Base-by-base conservation (phyloP, 306 rosid genomes). In the Morella rubra region DNA sequence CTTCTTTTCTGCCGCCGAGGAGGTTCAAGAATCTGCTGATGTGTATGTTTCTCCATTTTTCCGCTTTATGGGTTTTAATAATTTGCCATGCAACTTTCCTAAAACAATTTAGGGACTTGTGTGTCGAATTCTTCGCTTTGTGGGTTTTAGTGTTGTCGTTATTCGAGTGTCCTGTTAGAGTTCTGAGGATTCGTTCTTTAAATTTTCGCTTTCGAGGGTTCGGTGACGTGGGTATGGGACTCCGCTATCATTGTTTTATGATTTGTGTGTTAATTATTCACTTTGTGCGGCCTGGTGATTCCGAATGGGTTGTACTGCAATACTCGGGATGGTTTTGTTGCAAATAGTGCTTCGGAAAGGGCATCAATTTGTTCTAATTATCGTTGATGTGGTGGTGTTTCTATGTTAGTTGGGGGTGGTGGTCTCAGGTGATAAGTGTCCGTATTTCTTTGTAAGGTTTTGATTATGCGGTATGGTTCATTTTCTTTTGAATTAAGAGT, bases 21-120 rank as follows among this genome's bases (percentile, higher is more conserved):
- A 90, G 87, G 97, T 95, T 58, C 99, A 95, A 85, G 99, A 95
- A 88, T 95, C 99, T 13, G 92, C 97, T 75, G 99, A 95, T 68
- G 87, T 84, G 99, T 95, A 86, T 60, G 96, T 66, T 81, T n/a
- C 50, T 37, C 44, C 11, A 41, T 22, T 61, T 76, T 20, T n/a
- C 8, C 0, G 40, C 67, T 55, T 62, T 54, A 6, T 24, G 71
- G 55, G 40, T 62, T 82, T 80, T 74, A 10, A 13, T 69, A 9
- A 44, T 67, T 47, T 84, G 79, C 37, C 37, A 32, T 32, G 37
- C 37, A 32, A 3, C 37, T 32, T 32, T 32, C 3, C 37, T 32
- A 32, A 32, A 2, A 32, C 2, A 2, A 32, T 32, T 32, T 24
- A 68, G 24, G 58, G 59, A 76, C 71, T 77, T 76, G 49, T 16